A percentile compares a stretch with the other conserved stretches of the same genome.
phyloP scores from a whole-genome alignment of 2,329 filamentous ascomycete genomes.

The Purpureocillium takamizusanense region DNA sequence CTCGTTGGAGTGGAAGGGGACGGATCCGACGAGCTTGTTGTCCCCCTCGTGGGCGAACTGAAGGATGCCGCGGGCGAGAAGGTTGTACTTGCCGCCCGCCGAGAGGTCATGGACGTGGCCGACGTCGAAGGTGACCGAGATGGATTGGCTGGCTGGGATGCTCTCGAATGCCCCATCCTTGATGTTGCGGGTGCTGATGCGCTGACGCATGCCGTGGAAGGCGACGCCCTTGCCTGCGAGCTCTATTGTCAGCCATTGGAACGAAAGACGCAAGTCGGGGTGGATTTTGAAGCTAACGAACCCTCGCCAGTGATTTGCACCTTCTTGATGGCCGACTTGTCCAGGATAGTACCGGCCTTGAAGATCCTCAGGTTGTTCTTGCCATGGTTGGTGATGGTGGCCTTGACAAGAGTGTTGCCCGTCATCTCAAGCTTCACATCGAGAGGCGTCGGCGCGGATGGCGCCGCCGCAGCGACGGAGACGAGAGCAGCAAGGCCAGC shows the following conservation, averaged over 20 bases:
- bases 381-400: conserved; percentile 43
- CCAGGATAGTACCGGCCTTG: conserved; percentile 43
- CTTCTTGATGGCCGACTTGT: conserved; percentile 42
- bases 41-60: conserved; percentile 41
- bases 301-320: conserved; percentile 36
- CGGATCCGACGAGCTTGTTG: conserved; percentile 41
- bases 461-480: conserved; percentile 23
- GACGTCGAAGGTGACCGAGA: conserved; percentile 43
- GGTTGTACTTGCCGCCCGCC: conserved; percentile 42
- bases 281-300: conserved; percentile 17
- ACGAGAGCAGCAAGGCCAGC: conserved; percentile 22
- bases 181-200: conserved; percentile 34
- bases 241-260: neutral
- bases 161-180: conserved; percentile 38
- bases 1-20: conserved; percentile 50
- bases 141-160: conserved; percentile 36
- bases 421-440: conserved; percentile 35
- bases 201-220: conserved; percentile 45
- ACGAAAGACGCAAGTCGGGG: neutral
- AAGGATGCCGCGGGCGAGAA: conserved; percentile 46
- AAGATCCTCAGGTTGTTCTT: conserved; percentile 37
- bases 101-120: conserved; percentile 44
- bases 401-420: conserved; percentile 43
- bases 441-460: conserved; percentile 25
- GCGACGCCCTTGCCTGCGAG: conserved; percentile 26